Conservation (phyloP, 495 filamentous ascomycete species). For the Parathielavia hyrcaniae region DNA sequence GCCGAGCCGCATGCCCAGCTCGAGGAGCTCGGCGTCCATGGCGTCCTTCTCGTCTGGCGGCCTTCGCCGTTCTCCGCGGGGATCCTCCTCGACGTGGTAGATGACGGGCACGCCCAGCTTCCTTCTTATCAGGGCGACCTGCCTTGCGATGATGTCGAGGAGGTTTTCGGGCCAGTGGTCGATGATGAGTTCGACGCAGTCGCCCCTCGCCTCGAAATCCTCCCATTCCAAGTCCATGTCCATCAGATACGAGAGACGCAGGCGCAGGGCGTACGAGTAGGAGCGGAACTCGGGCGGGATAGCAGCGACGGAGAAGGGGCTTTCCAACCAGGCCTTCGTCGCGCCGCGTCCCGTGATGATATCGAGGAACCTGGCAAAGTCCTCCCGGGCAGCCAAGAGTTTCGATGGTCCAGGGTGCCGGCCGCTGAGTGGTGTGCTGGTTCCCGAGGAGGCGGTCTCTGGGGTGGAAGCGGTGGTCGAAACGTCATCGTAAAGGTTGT, state of each 20-base stretch:
- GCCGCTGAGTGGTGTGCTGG: slow-evolving; percentile 30
- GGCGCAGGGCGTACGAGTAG: slow-evolving; percentile 59
- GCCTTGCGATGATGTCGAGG: slow-evolving; percentile 49
- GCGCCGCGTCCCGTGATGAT: slow-evolving; percentile 55
- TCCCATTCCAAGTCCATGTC: slow-evolving; percentile 51
- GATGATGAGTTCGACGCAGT: slow-evolving; percentile 67
- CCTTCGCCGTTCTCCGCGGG: slow-evolving; percentile 41
- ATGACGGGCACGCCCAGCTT: slow-evolving; percentile 63
- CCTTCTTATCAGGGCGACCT: slow-evolving; percentile 55
- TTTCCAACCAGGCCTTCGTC: slow-evolving; percentile 55
- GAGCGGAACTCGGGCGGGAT: slow-evolving; percentile 59
- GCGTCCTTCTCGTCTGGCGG: slow-evolving; percentile 36
- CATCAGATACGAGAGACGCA: slow-evolving; percentile 57
- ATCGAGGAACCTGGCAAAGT: slow-evolving; percentile 65
- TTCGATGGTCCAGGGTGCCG: slow-evolving; percentile 44
- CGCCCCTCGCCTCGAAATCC: slow-evolving; percentile 60
- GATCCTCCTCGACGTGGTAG: slow-evolving; percentile 55
- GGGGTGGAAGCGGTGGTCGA: slow-evolving; percentile 11
- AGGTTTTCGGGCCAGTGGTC: slow-evolving; percentile 52
- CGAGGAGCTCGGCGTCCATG: slow-evolving; percentile 55
- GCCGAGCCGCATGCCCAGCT: slow-evolving; percentile 63
- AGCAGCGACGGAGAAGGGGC: slow-evolving; percentile 64
- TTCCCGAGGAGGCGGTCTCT: slow-evolving; percentile 27
- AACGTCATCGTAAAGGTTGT: slow-evolving; percentile 56
- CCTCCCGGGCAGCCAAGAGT: slow-evolving; percentile 65